Evolutionary conservation across 1,284 basidiomycete species (phyloP).

Genomic region (Pterulicium gracile): DNA sequence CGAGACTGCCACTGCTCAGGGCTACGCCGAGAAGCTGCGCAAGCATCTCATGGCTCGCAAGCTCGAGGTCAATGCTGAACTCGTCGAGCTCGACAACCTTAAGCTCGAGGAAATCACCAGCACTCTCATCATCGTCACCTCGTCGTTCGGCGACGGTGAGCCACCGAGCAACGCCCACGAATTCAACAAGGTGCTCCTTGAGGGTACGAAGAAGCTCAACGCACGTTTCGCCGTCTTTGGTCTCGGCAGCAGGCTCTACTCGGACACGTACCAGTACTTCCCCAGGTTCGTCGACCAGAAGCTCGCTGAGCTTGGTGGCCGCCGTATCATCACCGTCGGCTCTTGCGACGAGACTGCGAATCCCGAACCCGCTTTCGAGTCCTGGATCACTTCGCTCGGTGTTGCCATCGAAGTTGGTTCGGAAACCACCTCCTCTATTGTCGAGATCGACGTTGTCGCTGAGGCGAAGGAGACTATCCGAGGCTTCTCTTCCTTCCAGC

Average conservation of each 20-base stretch:
- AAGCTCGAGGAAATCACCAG: neutral
- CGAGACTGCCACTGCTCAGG: neutral
- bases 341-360: slow-evolving; percentile 1
- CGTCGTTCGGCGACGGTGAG: slow-evolving; percentile 1
- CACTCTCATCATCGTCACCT: neutral
- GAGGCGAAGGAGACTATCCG: neutral
- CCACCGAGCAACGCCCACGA: slow-evolving; percentile 1
- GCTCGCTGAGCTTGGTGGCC: slow-evolving; percentile 2
- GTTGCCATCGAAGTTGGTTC: slow-evolving; percentile 1
- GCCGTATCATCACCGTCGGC: slow-evolving; percentile 1
- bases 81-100: slow-evolving; percentile 2
- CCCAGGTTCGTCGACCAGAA: neutral
- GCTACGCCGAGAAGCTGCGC: neutral
- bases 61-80: neutral
- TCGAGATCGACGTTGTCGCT: neutral
- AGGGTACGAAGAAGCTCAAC: neutral
- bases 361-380: slow-evolving; percentile 1
- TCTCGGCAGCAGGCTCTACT: neutral
- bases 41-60: neutral
- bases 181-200: neutral
- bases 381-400: slow-evolving; percentile 3
- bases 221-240: slow-evolving; percentile 1
- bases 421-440: neutral
- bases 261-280: neutral
- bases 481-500: slow-evolving; percentile 1